phyloP scores from a whole-genome alignment of 139 green algal species.

The Spirogloea muscicola region DNA sequence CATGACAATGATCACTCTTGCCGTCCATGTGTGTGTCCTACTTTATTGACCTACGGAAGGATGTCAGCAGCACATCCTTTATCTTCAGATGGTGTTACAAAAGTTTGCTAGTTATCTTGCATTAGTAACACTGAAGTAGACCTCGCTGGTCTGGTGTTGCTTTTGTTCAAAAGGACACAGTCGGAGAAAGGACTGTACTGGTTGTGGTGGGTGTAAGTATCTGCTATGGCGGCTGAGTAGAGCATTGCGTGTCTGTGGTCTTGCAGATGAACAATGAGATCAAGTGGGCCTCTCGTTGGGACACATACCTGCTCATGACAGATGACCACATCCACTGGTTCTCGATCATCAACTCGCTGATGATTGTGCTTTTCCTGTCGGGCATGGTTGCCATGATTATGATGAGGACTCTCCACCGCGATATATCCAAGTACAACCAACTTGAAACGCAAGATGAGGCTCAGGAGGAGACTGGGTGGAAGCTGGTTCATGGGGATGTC shows the following conservation, averaged over 20 bases:
- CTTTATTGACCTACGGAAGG: background rate
- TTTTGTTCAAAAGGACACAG: background rate
- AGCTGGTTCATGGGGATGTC: conserved; percentile 98
- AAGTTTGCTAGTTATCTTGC: background rate
- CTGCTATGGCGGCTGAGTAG: background rate
- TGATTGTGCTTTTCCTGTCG: conserved; percentile 98
- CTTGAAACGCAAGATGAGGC: conserved; percentile 85
- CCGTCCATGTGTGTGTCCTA: background rate
- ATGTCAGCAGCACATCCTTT: background rate
- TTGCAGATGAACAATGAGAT: conserved; percentile 68
- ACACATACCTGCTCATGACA: conserved; percentile 95
- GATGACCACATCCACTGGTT: conserved; percentile 98
- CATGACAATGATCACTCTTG: background rate
- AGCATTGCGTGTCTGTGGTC: background rate
- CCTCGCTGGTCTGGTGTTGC: background rate
- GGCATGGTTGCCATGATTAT: conserved; percentile 99
- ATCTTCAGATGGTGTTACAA: background rate
- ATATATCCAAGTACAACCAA: conserved; percentile 98
- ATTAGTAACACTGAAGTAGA: background rate
- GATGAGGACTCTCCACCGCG: conserved; percentile 85
- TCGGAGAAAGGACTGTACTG: background rate
- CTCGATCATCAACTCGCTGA: conserved; percentile 96
- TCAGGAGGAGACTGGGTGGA: conserved; percentile 95
- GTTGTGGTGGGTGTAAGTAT: background rate
- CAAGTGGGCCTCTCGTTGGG: conserved; percentile 94